Evolutionary conservation across 805 yeast genomes (phyloP), one percentile per base, ranked within the genome.

Genomic region (Barnettozyma pratensis): DNA sequence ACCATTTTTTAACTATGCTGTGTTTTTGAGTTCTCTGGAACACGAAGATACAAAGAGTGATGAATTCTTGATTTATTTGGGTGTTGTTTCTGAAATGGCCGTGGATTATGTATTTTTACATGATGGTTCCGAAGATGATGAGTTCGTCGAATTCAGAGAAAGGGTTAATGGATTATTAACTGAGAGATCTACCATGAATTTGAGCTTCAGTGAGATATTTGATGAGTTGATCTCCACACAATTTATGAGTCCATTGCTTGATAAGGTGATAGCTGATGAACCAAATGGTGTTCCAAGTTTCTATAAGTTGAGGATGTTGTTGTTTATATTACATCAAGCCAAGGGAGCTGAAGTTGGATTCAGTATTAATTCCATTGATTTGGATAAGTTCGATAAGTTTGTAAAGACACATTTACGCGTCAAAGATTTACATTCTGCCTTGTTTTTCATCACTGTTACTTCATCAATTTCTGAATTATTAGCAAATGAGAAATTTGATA

Each of bases 401-500:
- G 46, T 72, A 60, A 53, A 68, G 62, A 46, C 62, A 47, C 43
- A 59, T 67, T 41, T 62, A 54, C 48, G 72, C 45, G 26, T 77
- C 69, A 28, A 55, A 65, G 45, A 71, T 58, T 39, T 56, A 63
- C 34, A 31, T 31, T 6, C 64, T 1, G 54, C 52, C 11, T 29
- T 62, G 5, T 37, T 59, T 37, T 25, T 31, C 10, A 51, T 55
- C 25, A 50, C 71, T 2, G 63, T 79, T 9, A 57, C 72, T 1
- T 52, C 67, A 1, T 58, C 69, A 2, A 52, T 67, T 6, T 64
- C 66, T 7, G 73, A 72, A 30, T 61, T 74, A 34, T 57, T 72
- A 1, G 45, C 65, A 0, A 60, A 73, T 8, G 49, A 65, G 0
- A 65, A 68, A 36, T 69, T 78, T 34, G 82, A 76, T 14, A 72